Evolutionary conservation across 805 yeast genomes (phyloP).

Genomic region (Candida anglica): DNA sequence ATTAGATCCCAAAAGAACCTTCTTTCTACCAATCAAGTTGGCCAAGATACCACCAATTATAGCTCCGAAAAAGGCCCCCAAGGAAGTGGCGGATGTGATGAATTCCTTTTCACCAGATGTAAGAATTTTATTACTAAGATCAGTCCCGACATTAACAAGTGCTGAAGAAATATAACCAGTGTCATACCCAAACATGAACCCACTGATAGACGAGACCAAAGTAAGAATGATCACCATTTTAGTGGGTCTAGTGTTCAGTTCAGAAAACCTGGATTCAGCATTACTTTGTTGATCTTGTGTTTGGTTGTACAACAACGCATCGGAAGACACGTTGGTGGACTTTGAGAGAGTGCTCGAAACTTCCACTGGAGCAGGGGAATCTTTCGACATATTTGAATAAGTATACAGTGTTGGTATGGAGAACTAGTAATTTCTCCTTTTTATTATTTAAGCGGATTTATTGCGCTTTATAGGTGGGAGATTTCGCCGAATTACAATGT

Average conservation of each 20-base stretch:
- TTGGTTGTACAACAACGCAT: too few species aligned
- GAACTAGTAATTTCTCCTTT: too few species aligned
- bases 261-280: slow-evolving; percentile 1
- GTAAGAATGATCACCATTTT: slow-evolving; percentile 65
- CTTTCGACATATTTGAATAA: too few species aligned
- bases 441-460: too few species aligned
- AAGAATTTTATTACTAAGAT: slow-evolving; percentile 54
- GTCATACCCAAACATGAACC: slow-evolving; percentile 96
- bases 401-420: too few species aligned
- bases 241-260: slow-evolving; percentile 44
- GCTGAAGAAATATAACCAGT: slow-evolving; percentile 97
- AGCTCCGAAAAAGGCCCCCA: slow-evolving; percentile 86
- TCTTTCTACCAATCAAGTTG: slow-evolving; percentile 80
- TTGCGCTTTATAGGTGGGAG: too few species aligned
- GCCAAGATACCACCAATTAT: slow-evolving; percentile 77
- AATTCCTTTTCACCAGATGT: slow-evolving; percentile 80
- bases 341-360: slow-evolving; percentile 1
- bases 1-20: slow-evolving; percentile 79
- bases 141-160: slow-evolving; percentile 77
- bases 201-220: slow-evolving; percentile 81
- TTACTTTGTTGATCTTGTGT: too few species aligned
- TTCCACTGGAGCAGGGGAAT: slow-evolving; percentile 1
- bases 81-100: slow-evolving; percentile 90
- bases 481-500: too few species aligned
- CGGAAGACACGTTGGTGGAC: slow-evolving; percentile 1